Evolutionary conservation across 2,329 filamentous ascomycete genomes (phyloP), one percentile per base, ranked within the genome.

Genomic region (Cercospora sp.): DNA sequence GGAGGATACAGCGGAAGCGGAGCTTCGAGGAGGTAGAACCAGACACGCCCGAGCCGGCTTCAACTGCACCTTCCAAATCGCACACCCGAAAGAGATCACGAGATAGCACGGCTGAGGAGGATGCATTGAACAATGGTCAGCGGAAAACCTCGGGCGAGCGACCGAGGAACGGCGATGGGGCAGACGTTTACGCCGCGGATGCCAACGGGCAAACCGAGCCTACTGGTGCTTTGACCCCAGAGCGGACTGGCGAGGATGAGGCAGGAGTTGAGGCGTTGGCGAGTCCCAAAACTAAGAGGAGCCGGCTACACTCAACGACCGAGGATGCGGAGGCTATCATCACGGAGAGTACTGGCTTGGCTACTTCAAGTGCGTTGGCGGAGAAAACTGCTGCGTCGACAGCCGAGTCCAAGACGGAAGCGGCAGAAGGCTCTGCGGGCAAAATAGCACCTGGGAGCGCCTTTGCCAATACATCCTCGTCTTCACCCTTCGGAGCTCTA

Each of bases 231-330:
- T 42, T 62, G 6, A 75, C 75, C 5, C 73, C 74, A 36, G 72
- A 76, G 20, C 61, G 39, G 30, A 58, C 33, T 12, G 39, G 59
- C 30, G 69, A 73, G 16, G 67, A 66, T 53, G 36, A 69, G 30
- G 60, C 61, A 33, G 65, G 53, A 26, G 70, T 63, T 3, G 73
- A 77, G 60, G 63, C 68, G 31, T 63, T 80, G 42, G 72, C 76
- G 31, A 84, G 82, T 65, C 82, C 83, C n/a, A 84, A 83, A 74
- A 82, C 80, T 73, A 85, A 85, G 78, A 79, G 83, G 61, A 82
- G 79, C 72, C 73, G 76, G 65, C 69, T 77, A 28, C 74, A 76
- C 57, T 73, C 75, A 8, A 77, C 79, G 39, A 80, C 80, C 26
- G 70, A 73, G 9, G 73, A 75, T 23, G 69, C 72, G 20, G 63